These are phyloP conservation scores for Aquilaria agallochum DNA, from an alignment of 441 rosid genomes.

Conservation along the genomic window DNA sequence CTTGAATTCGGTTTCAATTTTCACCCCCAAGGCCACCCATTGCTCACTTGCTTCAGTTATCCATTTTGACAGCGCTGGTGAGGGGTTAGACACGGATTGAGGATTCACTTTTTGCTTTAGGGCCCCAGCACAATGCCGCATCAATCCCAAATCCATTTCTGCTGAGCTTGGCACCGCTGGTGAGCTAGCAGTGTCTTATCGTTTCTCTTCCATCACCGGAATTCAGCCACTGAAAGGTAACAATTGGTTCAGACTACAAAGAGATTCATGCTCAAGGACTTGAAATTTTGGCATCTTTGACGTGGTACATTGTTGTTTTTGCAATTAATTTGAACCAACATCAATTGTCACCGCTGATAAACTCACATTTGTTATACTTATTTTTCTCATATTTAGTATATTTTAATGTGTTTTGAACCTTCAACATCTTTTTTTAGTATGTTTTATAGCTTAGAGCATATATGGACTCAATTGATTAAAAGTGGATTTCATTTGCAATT, in stretches of 20 bases:
- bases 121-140: slow-evolving; percentile 69
- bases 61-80: slow-evolving; percentile 39
- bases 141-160: slow-evolving; percentile 45
- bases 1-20: slow-evolving; percentile 55
- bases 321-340: neutral
- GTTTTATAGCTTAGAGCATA: too few relatives aligned
- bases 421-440: too few relatives aligned
- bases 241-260: slow-evolving; percentile 8
- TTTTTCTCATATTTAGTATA: too few relatives aligned
- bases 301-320: slow-evolving; percentile 13
- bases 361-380: too few relatives aligned
- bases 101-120: slow-evolving; percentile 67
- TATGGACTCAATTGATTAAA: too few relatives aligned
- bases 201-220: slow-evolving; percentile 53
- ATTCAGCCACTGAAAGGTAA: slow-evolving; percentile 9
- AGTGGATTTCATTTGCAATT: too few relatives aligned
- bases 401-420: too few relatives aligned
- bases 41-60: slow-evolving; percentile 45
- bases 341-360: too few relatives aligned
- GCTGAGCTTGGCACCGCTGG: slow-evolving; percentile 35
- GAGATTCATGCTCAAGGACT: slow-evolving; percentile 4
- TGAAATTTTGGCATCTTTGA: slow-evolving; percentile 12
- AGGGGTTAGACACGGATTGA: slow-evolving; percentile 23
- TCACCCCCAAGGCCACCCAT: slow-evolving; percentile 75
- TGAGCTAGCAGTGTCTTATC: slow-evolving; percentile 31